Evolutionary conservation across 306 rosid genomes (phyloP), one percentile per base, ranked within the genome.

Genomic region (Cucumis hystrix): DNA sequence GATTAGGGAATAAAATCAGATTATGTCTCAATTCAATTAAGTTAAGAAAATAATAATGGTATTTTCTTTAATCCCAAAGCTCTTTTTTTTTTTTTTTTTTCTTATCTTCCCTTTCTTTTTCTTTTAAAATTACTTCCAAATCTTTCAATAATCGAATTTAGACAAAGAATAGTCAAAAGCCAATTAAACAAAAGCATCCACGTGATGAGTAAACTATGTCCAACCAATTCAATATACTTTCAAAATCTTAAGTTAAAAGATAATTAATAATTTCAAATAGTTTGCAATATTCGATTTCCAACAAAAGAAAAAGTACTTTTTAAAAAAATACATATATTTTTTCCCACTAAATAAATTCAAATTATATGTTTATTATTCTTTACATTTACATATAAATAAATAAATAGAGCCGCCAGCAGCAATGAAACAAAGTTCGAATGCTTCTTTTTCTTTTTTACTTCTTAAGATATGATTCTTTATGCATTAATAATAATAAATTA

Each of bases 131-230:
- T 35, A 65, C 9, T 9, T 4, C 21, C 74, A 67, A 67, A 40
- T 68, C 74, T 68, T 68, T 68, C 35, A 41, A 4, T 20, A 18
- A 16, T 6, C 10, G 55, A 67, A 41, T 68, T 68, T 4, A 68
- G 74, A 62, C 68, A 68, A 13, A 67, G 74, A 69, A 69, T 69
- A n/a, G 21, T 69, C 57, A 21, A 69, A 65, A 37, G 72, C 28
- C 18, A 65, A 63, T 33, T 63, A 63, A 63, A 14, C 68, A 30
- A 60, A 59, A 60, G 66, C 70, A 64, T 33, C 45, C 70, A 64
- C 70, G 47, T 64, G 70, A 33, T 6, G 25, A 64, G 3, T 64
- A 64, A 64, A 10, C 33, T 67, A 43, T 43, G 11, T 20, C 75
- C 75, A 43, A 69, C 57, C 39, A 43, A 20, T 20, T 69, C 28